phyloP scores from a whole-genome alignment of 768 basidiomycete species.

The Mycena olivaceomarginata region DNA sequence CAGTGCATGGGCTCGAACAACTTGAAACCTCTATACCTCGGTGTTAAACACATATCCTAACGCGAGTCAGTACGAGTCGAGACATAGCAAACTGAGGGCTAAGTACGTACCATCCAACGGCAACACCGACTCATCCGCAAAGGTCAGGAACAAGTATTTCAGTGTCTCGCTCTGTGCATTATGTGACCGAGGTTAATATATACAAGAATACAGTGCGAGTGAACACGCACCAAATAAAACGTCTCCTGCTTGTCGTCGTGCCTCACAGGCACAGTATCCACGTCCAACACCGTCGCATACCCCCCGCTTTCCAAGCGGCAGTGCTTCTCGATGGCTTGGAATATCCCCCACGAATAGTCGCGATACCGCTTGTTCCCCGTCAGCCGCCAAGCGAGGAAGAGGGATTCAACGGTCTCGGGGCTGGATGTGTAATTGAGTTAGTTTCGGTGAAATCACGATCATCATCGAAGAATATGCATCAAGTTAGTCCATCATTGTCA shows the following conservation, averaged over 20 bases:
- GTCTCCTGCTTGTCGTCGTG: constrained; percentile 88
- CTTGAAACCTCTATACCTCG: constrained; percentile 69
- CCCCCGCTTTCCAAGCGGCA: constrained; percentile 77
- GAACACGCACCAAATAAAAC: constrained; percentile 75
- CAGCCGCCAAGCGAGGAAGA: constrained; percentile 84
- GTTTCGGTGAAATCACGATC: no score
- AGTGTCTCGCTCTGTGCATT: constrained; percentile 78
- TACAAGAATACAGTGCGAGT: not conserved
- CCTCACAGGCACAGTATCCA: constrained; percentile 75
- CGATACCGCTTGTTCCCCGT: constrained; percentile 82
- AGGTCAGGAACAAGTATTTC: constrained; percentile 86
- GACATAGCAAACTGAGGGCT: no score
- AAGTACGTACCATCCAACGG: constrained; percentile 71
- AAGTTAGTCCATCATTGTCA: no score
- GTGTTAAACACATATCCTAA: constrained; percentile 87
- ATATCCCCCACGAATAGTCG: constrained; percentile 83
- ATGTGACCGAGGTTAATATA: not conserved
- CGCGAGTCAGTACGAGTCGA: not conserved
- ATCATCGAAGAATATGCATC: no score
- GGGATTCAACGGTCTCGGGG: constrained; percentile 87
- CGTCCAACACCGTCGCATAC: constrained; percentile 80
- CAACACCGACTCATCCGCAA: constrained; percentile 75
- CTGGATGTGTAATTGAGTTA: constrained; percentile 50
- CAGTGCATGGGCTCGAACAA: not conserved
- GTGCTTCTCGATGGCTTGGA: constrained; percentile 81